Evolutionary conservation across 768 basidiomycete genomes (phyloP).

Genomic region (Serendipita indica): DNA sequence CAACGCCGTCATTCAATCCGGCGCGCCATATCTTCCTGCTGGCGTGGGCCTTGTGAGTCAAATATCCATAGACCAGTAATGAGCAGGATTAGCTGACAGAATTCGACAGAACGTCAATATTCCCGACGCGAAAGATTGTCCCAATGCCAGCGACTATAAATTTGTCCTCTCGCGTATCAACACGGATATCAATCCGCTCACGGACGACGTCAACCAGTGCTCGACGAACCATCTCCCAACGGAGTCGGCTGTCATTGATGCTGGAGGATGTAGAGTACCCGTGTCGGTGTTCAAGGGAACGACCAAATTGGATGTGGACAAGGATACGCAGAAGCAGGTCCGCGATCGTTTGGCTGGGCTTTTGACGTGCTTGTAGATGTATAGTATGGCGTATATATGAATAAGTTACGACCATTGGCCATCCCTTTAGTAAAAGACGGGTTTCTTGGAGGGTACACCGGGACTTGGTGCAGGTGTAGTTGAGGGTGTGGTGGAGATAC

Average conservation of each 20-base stretch:
- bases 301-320: slow-evolving; percentile 31
- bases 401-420: not conserved
- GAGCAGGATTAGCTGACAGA: no score
- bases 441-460: not conserved
- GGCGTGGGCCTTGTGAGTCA: slow-evolving; percentile 23
- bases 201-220: slow-evolving; percentile 35
- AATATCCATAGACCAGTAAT: not conserved
- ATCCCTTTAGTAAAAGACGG: not conserved
- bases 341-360: slow-evolving; percentile 16
- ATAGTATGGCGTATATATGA: not conserved
- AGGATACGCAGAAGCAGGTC: slow-evolving; percentile 29
- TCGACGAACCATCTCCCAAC: slow-evolving; percentile 29
- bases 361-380: not conserved
- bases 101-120: slow-evolving; percentile 35
- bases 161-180: slow-evolving; percentile 23
- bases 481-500: not conserved
- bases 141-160: slow-evolving; percentile 25
- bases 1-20: slow-evolving; percentile 21
- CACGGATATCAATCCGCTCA: slow-evolving; percentile 19
- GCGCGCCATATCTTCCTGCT: slow-evolving; percentile 27
- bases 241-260: slow-evolving; percentile 28
- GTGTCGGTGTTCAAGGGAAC: slow-evolving; percentile 34
- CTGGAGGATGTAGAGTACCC: slow-evolving; percentile 30
- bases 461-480: not conserved
- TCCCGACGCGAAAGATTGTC: slow-evolving; percentile 24